phyloP scores from a whole-genome alignment of 2,329 filamentous ascomycete genomes.

The Fusarium tanahbumbuense region DNA sequence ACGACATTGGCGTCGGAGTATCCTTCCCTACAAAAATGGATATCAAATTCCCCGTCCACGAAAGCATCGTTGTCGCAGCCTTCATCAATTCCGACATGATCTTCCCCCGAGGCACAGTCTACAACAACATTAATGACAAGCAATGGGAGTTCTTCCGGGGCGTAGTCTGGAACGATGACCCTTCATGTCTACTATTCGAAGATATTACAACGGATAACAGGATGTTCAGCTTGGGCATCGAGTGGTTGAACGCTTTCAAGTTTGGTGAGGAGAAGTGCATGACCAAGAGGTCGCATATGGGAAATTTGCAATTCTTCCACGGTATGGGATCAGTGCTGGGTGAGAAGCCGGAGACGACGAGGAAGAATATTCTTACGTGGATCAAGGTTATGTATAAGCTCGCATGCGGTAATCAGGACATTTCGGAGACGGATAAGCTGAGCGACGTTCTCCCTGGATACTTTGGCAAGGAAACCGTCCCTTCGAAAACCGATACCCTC shows the following conservation, averaged over 20 bases:
- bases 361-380: slow-evolving; percentile 14
- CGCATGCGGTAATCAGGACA: slow-evolving; percentile 13
- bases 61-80: slow-evolving; percentile 23
- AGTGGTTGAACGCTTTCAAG: slow-evolving; percentile 28
- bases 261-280: slow-evolving; percentile 29
- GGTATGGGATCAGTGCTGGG: slow-evolving; percentile 23
- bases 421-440: not conserved
- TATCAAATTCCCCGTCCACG: slow-evolving; percentile 25
- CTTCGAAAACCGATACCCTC: slow-evolving; percentile 1
- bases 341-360: slow-evolving; percentile 21
- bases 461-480: slow-evolving; percentile 13
- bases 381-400: slow-evolving; percentile 38
- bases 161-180: slow-evolving; percentile 34
- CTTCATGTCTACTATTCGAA: slow-evolving; percentile 27
- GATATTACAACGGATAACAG: slow-evolving; percentile 17
- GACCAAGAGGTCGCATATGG: slow-evolving; percentile 30
- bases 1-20: slow-evolving; percentile 23
- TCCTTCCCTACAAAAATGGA: slow-evolving; percentile 22
- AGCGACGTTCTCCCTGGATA: not conserved
- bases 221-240: slow-evolving; percentile 16
- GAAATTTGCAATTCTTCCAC: slow-evolving; percentile 35
- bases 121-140: slow-evolving; percentile 33
- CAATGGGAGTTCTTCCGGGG: slow-evolving; percentile 35
- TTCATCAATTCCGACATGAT: slow-evolving; percentile 29
- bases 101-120: slow-evolving; percentile 30